These are phyloP conservation scores for Penicillium polonicum DNA, from an alignment of 2,329 filamentous ascomycete genomes.

Conservation along the genomic window DNA sequence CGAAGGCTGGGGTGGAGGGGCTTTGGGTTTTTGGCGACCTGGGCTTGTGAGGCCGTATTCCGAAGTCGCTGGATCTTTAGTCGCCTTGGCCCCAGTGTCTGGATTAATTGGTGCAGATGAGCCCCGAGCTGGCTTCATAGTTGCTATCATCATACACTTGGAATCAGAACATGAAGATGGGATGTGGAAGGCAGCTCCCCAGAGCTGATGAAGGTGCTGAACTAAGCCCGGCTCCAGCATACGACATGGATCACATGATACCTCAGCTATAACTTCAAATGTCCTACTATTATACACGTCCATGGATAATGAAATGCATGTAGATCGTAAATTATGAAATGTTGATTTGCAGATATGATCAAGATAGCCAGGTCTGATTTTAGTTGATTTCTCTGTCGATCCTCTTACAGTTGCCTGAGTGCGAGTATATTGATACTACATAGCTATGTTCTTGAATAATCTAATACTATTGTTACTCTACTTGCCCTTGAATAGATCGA, in stretches of 20 bases:
- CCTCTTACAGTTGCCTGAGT: background rate
- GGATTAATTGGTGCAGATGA: background rate
- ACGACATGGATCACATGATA: constrained; percentile 1
- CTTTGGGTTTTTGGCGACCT: background rate
- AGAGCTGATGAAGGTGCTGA: background rate
- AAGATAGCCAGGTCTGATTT: background rate
- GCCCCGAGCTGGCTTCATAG: background rate
- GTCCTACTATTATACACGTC: background rate
- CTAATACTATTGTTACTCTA: background rate
- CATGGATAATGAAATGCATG: background rate
- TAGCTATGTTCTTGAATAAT: background rate
- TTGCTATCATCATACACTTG: background rate
- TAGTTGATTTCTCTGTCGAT: background rate
- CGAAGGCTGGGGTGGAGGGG: background rate
- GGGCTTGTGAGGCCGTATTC: background rate
- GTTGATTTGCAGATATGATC: background rate
- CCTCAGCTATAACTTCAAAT: background rate
- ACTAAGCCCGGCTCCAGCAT: background rate
- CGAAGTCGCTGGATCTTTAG: background rate
- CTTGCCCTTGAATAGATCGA: background rate
- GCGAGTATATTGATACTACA: background rate
- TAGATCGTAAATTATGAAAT: background rate
- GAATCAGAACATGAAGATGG: background rate
- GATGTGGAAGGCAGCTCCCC: background rate
- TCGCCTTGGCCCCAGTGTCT: background rate